Percentiles rank a stretch among this genome's conserved stretches.
Conservation (phyloP, 179 eudicot genomes). For the Beta corolliflora region DNA sequence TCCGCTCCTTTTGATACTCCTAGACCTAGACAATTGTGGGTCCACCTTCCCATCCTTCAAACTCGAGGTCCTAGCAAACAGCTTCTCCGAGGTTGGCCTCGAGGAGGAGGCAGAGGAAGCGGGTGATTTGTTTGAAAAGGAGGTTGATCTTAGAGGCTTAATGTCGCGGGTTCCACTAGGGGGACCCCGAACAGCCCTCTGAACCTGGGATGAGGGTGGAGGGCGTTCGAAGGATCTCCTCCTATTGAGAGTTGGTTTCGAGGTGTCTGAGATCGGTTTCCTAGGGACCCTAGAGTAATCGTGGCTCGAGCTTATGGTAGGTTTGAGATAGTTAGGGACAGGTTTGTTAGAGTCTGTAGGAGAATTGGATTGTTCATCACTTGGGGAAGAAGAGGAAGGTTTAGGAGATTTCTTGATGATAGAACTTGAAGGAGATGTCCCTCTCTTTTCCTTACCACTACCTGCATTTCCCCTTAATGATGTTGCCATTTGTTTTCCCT, state of each 20-base stretch:
- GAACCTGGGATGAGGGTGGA: conserved; percentile 38
- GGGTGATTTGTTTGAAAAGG: conserved; percentile 25
- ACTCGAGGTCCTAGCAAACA: conserved; percentile 22
- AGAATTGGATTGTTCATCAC: conserved; percentile 5
- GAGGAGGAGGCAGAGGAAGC: conserved; percentile 14
- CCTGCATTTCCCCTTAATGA: conserved; percentile 35
- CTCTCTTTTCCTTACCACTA: conserved; percentile 40
- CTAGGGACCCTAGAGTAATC: conserved; percentile 27
- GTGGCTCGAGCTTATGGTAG: conserved; percentile 43
- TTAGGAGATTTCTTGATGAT: conserved; percentile 19
- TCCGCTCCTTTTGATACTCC: conserved; percentile 23
- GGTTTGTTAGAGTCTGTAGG: conserved; percentile 22
- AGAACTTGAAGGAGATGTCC: conserved; percentile 32
- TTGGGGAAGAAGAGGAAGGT: conserved; percentile 23
- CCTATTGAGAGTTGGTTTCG: conserved; percentile 27
- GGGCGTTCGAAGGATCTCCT: conserved; percentile 52
- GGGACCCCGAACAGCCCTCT: conserved; percentile 18
- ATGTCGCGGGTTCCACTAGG: conserved; percentile 17
- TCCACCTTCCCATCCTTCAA: conserved; percentile 26
- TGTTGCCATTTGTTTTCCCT: conserved; percentile 37
- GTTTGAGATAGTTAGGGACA: conserved; percentile 50
- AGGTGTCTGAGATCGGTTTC: conserved; percentile 23
- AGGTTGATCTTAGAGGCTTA: conserved; percentile 34
- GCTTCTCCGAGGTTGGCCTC: conserved; percentile 23
- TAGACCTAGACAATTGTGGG: conserved; percentile 1